Evolutionary conservation across 2,329 filamentous ascomycete species (phyloP).

Genomic region (Fusarium annulatum): DNA sequence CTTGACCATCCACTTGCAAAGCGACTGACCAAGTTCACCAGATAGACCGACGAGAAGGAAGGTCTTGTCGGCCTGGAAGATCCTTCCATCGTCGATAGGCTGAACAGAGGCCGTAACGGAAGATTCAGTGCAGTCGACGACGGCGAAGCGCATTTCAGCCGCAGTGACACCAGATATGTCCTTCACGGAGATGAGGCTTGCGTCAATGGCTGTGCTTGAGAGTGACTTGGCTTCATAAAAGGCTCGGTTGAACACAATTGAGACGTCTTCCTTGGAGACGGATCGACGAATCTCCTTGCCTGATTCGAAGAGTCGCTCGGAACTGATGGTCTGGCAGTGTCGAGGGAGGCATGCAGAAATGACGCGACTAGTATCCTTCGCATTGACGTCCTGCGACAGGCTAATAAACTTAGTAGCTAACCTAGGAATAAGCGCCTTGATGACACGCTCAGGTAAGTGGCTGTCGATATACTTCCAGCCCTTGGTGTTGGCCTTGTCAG

Average conservation of each 20-base stretch:
- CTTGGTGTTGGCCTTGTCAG: accelerated
- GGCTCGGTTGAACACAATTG: accelerated
- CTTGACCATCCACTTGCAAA: background rate
- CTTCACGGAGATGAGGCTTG: accelerated
- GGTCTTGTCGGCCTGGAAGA: background rate
- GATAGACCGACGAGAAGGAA: background rate
- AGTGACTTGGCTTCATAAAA: background rate
- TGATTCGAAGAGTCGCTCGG: accelerated
- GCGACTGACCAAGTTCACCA: background rate
- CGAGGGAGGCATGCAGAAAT: background rate
- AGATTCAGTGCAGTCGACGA: background rate
- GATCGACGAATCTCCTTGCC: background rate
- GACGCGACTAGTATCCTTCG: accelerated
- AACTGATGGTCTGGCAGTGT: accelerated
- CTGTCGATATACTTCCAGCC: background rate
- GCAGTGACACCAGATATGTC: background rate
- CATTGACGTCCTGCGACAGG: background rate
- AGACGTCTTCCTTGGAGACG: background rate
- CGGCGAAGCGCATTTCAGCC: background rate
- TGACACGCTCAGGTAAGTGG: background rate
- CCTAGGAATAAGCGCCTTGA: accelerated
- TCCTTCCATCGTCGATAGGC: background rate
- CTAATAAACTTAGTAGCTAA: background rate
- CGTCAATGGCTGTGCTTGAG: background rate
- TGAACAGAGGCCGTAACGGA: accelerated